Evolutionary conservation across 2,329 filamentous ascomycete species (phyloP).

Genomic region (Cadophora sp.): DNA sequence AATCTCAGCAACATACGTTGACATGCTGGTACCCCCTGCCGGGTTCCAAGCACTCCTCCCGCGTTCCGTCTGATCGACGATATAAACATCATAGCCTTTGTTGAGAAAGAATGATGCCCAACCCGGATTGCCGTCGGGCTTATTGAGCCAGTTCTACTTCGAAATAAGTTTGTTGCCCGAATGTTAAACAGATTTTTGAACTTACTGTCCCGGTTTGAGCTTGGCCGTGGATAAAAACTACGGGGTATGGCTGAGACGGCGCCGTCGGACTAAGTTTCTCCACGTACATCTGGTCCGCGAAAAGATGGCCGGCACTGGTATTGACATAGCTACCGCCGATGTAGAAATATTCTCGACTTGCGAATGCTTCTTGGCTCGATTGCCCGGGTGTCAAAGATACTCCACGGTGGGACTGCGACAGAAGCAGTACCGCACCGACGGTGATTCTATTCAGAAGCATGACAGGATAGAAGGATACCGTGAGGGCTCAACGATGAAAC

Average conservation of each 20-base stretch:
- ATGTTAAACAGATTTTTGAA: not conserved
- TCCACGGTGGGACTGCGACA: too few relatives aligned
- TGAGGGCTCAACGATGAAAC: too few relatives aligned
- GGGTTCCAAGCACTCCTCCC: constrained; percentile 34
- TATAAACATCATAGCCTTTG: constrained; percentile 54
- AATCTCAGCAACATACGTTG: not conserved
- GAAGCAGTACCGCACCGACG: too few relatives aligned
- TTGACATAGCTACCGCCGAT: too few relatives aligned
- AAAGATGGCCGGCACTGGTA: not conserved
- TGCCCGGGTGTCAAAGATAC: too few relatives aligned
- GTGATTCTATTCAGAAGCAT: too few relatives aligned
- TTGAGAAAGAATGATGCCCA: constrained; percentile 56
- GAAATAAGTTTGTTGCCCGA: not conserved
- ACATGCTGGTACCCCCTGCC: not conserved
- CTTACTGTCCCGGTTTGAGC: not conserved
- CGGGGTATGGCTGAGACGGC: not conserved
- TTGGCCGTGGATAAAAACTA: not conserved
- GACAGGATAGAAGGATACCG: too few relatives aligned
- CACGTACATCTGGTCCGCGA: not conserved
- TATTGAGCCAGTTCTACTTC: constrained; percentile 52
- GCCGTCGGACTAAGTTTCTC: not conserved
- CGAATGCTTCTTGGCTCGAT: too few relatives aligned
- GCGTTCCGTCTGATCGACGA: constrained; percentile 44
- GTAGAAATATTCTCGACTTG: too few relatives aligned
- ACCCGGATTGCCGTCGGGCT: constrained; percentile 53